Evolutionary conservation across 106 monocot species (phyloP), one percentile per base, ranked within the genome.

Genomic region (Dioscorea alata): DNA sequence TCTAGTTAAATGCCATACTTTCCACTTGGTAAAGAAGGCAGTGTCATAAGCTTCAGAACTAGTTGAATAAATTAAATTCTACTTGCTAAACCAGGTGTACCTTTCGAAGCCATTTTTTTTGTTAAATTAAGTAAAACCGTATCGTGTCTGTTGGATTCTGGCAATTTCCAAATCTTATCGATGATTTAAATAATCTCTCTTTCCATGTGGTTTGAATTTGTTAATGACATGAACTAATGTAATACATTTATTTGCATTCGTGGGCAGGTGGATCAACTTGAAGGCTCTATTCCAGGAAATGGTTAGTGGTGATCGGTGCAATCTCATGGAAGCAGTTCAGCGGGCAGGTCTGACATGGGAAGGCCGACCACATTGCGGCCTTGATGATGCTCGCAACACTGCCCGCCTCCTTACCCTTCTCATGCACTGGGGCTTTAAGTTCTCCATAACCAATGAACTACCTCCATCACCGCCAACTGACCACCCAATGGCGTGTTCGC

Each of bases 351-450:
- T 96, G 17, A 20, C 76, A 42, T 92, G 88, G 91, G 96, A 96
- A 68, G 96, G 96, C 18, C 88, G 96, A n/a, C 76, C 91, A 8
- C 96, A 96, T 66, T 96, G 86, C 34, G 91, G 96, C 63, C 91
- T 96, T 21, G 96, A 96, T 48, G 96, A 96, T 65, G 96, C 96
- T 23, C 82, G 96, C 68, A 96, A 96, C 74, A 96, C 96, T 18
- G 96, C 96, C 14, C 84, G 84, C 24, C 91, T 96, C 50, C 86
- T 96, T 13, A 52, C 86, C 15, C 71, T 64, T 17, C 70, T 96
- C 51, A 96, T 96, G 96, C 76, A 56, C 58, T 77, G 69, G 2
- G 95, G 96, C 56, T 80, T 86, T 75, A 88, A 78, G 35, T 84
- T 96, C 70, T 73, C 91, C 35, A 92, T 96, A 59, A 96, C 91